Percentiles rank a stretch among this genome's conserved stretches.
Conservation (phyloP, 441 rosid species). For the Erodium moschatum region DNA sequence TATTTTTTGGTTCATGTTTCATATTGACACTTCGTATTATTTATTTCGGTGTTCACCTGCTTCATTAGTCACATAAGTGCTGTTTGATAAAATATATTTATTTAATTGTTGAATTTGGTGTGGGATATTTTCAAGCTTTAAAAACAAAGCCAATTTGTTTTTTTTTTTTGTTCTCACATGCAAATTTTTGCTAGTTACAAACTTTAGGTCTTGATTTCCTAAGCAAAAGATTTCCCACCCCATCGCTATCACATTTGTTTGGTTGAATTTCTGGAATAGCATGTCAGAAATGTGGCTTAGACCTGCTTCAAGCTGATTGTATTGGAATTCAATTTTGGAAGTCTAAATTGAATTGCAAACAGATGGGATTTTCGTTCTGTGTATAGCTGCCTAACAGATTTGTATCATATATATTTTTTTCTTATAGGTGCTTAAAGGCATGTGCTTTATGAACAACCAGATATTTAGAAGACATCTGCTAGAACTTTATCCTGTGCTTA, state of each 20-base stretch:
- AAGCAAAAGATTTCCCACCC: not conserved
- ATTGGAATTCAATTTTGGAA: too few relatives aligned
- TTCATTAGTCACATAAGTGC: not conserved
- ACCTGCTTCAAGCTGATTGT: constrained; percentile 6
- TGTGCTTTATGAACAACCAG: constrained; percentile 82
- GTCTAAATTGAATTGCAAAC: not conserved
- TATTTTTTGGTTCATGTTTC: not conserved
- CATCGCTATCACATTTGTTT: not conserved
- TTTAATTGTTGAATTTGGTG: not conserved
- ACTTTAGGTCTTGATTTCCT: not conserved
- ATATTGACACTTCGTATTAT: not conserved
- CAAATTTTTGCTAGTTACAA: not conserved
- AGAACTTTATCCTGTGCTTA: constrained; percentile 89
- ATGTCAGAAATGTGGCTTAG: not conserved
- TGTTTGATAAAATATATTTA: not conserved
- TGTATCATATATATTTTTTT: constrained; percentile 14
- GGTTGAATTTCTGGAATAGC: not conserved
- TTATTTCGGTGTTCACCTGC: not conserved
- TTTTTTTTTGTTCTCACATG: not conserved
- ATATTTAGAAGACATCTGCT: constrained; percentile 80
- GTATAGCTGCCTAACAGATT: not conserved
- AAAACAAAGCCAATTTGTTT: not conserved
- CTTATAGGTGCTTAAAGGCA: constrained; percentile 84
- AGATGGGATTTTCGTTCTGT: not conserved
- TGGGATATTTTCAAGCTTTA: not conserved